Percentiles rank a stretch among this genome's conserved stretches.
These are phyloP conservation scores for Oryza brachyantha DNA, from an alignment of 176 grass and related monocot genomes.

Conservation along the genomic window DNA sequence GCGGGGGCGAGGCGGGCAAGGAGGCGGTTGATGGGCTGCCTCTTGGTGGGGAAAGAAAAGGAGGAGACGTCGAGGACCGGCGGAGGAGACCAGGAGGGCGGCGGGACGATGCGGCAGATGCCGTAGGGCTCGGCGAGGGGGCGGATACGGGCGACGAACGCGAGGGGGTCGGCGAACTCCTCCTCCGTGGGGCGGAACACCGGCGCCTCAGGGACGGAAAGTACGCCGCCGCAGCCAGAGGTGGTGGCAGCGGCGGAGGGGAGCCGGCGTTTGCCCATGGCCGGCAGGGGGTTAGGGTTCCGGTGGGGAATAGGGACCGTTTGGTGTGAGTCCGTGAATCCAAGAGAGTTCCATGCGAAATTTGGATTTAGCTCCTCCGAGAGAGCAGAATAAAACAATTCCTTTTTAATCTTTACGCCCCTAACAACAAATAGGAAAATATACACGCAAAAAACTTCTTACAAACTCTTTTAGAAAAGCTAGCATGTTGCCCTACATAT, in stretches of 20 bases:
- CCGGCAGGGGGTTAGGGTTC: slow-evolving; percentile 21
- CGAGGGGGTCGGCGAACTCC: slow-evolving; percentile 79
- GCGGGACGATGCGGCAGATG: slow-evolving; percentile 90
- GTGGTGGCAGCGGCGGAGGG: not conserved
- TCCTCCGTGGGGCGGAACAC: slow-evolving; percentile 82
- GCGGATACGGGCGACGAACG: slow-evolving; percentile 58
- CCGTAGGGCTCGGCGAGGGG: slow-evolving; percentile 78
- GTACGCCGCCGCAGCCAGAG: not conserved
- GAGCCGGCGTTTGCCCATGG: slow-evolving; percentile 41
- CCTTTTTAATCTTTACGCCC: too few relatives aligned
- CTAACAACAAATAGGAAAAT: too few relatives aligned
- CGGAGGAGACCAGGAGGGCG: slow-evolving; percentile 68
- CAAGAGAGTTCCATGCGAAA: not conserved
- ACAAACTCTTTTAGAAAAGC: too few relatives aligned
- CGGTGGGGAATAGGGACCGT: not conserved
- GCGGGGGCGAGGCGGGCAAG: slow-evolving; percentile 75
- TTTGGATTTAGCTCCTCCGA: too few relatives aligned
- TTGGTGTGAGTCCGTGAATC: not conserved
- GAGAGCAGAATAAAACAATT: too few relatives aligned
- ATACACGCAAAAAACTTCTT: too few relatives aligned
- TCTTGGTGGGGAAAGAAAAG: slow-evolving; percentile 73
- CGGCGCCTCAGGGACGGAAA: slow-evolving; percentile 44
- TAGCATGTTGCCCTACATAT: too few relatives aligned
- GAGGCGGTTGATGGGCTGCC: slow-evolving; percentile 78
- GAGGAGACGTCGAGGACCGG: slow-evolving; percentile 44